Base-by-base conservation (phyloP, 2,329 filamentous ascomycete genomes). In the Aspergillus vadensis region DNA sequence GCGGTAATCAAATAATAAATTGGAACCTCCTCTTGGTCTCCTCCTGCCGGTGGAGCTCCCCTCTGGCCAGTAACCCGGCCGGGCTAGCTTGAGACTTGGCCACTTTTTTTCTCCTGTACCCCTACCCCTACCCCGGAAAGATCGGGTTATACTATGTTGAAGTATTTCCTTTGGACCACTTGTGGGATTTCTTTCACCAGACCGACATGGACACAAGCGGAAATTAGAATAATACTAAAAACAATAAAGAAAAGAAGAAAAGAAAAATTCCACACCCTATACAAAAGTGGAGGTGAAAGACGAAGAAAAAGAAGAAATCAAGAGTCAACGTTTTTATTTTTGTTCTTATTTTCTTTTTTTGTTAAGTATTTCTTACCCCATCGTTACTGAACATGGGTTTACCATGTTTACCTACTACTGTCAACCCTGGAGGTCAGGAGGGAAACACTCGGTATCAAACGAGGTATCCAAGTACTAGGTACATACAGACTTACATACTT, bases 401-500 rank as follows among this genome's bases (percentile, higher is more conserved):
- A 25, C 32, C 14, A 25, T 49, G 44, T 49, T 27, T 49, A n/a
- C n/a, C 10, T 43, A 36, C 32, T 36, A 14, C 2, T 4, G 3
- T 36, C 32, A 23, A 12, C 41, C 41, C 19, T 23, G 19, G 19
- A 14, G 19, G 41, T 44, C 41, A 44, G 41, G 41, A 44, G 41
- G 41, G 21, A 44, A 14, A 44, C 19, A 44, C 52, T 36, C 32
- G 39, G 27, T 36, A 55, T 54, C 36, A 44, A 51, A 53, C 49
- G 50, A 56, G 55, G 52, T 21, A 52, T 36, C 55, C 55, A 58
- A 56, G 55, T 38, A 52, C 55, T 63, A 54, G 58, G 55, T 48
- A 54, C 58, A 55, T 43, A 15, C 32, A 53, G 55, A 41, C 39
- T 50, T 21, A 27, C 56, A 17, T 36, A 30, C 27, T 7, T 30